These are phyloP conservation scores for Boletellus sp. DNA, from an alignment of 1,284 basidiomycete species.

Conservation along the genomic window DNA sequence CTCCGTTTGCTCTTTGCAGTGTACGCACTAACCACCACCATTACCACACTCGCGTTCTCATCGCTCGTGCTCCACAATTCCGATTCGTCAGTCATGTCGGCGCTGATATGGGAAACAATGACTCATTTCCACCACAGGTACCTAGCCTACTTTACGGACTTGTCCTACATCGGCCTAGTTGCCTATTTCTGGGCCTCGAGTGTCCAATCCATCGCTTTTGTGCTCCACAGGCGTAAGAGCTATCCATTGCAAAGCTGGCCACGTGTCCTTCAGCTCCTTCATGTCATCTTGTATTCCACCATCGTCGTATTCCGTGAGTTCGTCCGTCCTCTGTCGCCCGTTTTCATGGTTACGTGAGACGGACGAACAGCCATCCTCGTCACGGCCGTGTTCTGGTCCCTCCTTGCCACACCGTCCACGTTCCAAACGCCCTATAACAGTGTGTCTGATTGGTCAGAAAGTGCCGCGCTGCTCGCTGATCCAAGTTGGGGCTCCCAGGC, in stretches of 20 bases:
- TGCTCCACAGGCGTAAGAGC: constrained; percentile 25
- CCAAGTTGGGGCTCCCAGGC: constrained; percentile 29
- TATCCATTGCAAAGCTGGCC: constrained; percentile 64
- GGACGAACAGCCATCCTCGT: constrained; percentile 52
- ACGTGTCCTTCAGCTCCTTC: constrained; percentile 51
- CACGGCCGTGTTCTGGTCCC: constrained; percentile 63
- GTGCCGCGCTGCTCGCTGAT: constrained; percentile 1
- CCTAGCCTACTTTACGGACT: constrained; percentile 61
- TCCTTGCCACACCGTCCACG: constrained; percentile 45
- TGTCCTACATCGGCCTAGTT: constrained; percentile 59
- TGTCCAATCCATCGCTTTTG: constrained; percentile 51
- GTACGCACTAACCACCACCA: constrained; percentile 48
- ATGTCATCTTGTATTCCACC: constrained; percentile 52
- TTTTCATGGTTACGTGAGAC: background rate
- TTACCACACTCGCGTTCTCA: constrained; percentile 44
- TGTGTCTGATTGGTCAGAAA: constrained; percentile 24
- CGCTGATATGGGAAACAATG: background rate
- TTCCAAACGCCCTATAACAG: constrained; percentile 39
- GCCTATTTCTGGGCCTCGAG: constrained; percentile 61
- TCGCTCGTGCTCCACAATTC: constrained; percentile 29
- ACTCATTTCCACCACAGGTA: constrained; percentile 37
- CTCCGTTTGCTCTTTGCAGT: constrained; percentile 49
- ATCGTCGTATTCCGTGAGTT: constrained; percentile 59
- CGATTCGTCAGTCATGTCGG: constrained; percentile 23
- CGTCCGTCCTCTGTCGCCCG: background rate